Conservation (phyloP, 1,284 basidiomycete genomes). For the Ganoderma lingzhi region DNA sequence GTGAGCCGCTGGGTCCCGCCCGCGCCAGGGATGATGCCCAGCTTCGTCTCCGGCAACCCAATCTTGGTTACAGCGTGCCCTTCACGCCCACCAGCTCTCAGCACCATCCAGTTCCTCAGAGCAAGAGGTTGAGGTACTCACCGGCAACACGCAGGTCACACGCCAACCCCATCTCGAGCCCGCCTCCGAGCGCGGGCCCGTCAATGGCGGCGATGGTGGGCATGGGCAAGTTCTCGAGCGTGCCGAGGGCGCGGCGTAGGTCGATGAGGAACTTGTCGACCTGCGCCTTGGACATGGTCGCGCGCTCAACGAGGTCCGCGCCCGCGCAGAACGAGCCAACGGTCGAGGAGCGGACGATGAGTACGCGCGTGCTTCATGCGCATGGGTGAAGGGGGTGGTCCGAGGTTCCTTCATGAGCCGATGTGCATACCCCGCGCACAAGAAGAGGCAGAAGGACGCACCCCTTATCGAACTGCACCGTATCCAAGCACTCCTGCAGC, state of each 20-base stretch:
- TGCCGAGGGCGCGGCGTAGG: slow-evolving; percentile 76
- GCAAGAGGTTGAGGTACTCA: slow-evolving; percentile 41
- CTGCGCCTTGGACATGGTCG: slow-evolving; percentile 78
- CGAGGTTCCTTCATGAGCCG: background rate
- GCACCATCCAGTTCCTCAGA: background rate
- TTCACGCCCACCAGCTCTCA: slow-evolving; percentile 37
- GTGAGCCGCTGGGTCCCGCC: slow-evolving; percentile 92
- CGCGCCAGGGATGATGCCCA: slow-evolving; percentile 97
- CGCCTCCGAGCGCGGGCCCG: slow-evolving; percentile 92
- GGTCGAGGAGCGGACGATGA: slow-evolving; percentile 82
- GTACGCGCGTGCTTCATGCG: slow-evolving; percentile 67
- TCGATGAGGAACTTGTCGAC: slow-evolving; percentile 84
- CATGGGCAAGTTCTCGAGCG: slow-evolving; percentile 83
- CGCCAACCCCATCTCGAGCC: slow-evolving; percentile 86
- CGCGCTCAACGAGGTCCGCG: slow-evolving; percentile 89
- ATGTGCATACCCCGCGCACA: background rate
- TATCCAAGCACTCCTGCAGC: slow-evolving; percentile 73
- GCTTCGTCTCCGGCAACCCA: slow-evolving; percentile 83
- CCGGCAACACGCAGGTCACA: slow-evolving; percentile 91
- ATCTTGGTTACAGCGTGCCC: slow-evolving; percentile 75
- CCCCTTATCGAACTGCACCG: slow-evolving; percentile 75
- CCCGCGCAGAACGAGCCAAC: slow-evolving; percentile 91
- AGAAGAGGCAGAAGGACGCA: slow-evolving; percentile 38
- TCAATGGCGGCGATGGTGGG: slow-evolving; percentile 95
- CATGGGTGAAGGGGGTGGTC: background rate